These are phyloP conservation scores for Monosporozyma servazzii DNA, from an alignment of 805 yeast genomes.

Conservation along the genomic window DNA sequence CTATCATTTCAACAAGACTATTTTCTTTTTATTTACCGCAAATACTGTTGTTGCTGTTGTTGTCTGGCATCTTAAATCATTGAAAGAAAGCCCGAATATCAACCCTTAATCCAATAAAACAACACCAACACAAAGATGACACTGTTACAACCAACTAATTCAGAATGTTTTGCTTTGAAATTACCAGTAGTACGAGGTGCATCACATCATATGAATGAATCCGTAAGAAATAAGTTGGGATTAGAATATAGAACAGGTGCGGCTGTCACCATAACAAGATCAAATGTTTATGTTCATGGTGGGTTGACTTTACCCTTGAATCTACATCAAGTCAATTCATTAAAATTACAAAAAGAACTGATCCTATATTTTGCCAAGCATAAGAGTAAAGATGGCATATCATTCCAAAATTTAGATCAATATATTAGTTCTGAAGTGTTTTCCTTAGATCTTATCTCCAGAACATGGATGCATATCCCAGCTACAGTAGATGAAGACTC, in stretches of 20 bases:
- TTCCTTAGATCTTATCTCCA: slow-evolving; percentile 46
- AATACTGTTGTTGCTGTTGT: too few species aligned
- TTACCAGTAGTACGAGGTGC: slow-evolving; percentile 42
- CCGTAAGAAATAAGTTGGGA: slow-evolving; percentile 41
- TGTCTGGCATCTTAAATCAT: too few species aligned
- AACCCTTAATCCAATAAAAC: background rate
- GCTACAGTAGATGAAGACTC: slow-evolving; percentile 9
- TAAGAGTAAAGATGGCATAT: slow-evolving; percentile 12
- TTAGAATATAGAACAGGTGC: slow-evolving; percentile 62
- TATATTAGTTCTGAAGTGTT: slow-evolving; percentile 57
- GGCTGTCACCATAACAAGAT: slow-evolving; percentile 46
- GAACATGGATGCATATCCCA: slow-evolving; percentile 44
- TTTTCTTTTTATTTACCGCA: too few species aligned
- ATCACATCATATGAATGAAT: slow-evolving; percentile 22
- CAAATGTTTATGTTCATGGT: slow-evolving; percentile 55
- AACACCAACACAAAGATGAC: slow-evolving; percentile 35
- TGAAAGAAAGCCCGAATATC: background rate
- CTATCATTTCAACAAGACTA: too few species aligned
- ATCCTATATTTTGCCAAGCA: slow-evolving; percentile 22
- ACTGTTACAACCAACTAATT: slow-evolving; percentile 54
- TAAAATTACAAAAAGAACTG: slow-evolving; percentile 34
- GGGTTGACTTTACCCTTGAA: slow-evolving; percentile 55
- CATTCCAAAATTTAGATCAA: slow-evolving; percentile 20
- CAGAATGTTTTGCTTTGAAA: slow-evolving; percentile 46
- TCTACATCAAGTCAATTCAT: slow-evolving; percentile 33